phyloP scores from a whole-genome alignment of 2,329 filamentous ascomycete genomes.

The Achaetomium macrosporum region DNA sequence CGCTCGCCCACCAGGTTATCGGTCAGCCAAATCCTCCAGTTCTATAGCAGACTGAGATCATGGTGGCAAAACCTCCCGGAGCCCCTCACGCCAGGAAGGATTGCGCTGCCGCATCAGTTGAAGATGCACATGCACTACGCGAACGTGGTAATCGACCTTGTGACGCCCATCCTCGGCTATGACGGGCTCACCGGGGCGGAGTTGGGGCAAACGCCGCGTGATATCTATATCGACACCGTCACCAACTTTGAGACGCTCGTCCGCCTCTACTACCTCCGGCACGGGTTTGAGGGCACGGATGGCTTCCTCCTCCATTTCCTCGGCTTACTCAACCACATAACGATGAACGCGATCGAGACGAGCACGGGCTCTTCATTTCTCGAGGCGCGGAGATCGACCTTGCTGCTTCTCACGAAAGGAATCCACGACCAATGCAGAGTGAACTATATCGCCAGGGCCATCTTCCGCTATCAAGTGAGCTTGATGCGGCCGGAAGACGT shows the following conservation, averaged over 20 bases:
- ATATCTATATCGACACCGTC: slow-evolving; percentile 22
- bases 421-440: slow-evolving; percentile 19
- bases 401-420: slow-evolving; percentile 22
- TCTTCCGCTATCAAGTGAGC: slow-evolving; percentile 18
- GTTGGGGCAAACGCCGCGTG: slow-evolving; percentile 11
- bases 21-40: slow-evolving; percentile 21
- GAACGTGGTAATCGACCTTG: slow-evolving; percentile 18
- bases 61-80: slow-evolving; percentile 25
- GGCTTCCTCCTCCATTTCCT: slow-evolving; percentile 22
- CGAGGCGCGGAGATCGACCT: slow-evolving; percentile 18
- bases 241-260: slow-evolving; percentile 29
- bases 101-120: slow-evolving; percentile 28
- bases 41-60: slow-evolving; percentile 18
- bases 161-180: slow-evolving; percentile 17
- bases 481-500: slow-evolving; percentile 20
- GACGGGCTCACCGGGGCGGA: slow-evolving; percentile 4
- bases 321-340: slow-evolving; percentile 18
- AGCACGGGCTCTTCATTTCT: slow-evolving; percentile 11
- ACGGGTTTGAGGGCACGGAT: slow-evolving; percentile 27
- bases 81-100: slow-evolving; percentile 23
- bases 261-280: slow-evolving; percentile 32
- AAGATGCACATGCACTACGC: slow-evolving; percentile 29
- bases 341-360: slow-evolving; percentile 17
- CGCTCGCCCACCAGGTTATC: slow-evolving; percentile 12
- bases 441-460: slow-evolving; percentile 16